Evolutionary conservation across 305 asterid genomes (phyloP), one percentile per base, ranked within the genome.

Genomic region (Rubia tinctorum): DNA sequence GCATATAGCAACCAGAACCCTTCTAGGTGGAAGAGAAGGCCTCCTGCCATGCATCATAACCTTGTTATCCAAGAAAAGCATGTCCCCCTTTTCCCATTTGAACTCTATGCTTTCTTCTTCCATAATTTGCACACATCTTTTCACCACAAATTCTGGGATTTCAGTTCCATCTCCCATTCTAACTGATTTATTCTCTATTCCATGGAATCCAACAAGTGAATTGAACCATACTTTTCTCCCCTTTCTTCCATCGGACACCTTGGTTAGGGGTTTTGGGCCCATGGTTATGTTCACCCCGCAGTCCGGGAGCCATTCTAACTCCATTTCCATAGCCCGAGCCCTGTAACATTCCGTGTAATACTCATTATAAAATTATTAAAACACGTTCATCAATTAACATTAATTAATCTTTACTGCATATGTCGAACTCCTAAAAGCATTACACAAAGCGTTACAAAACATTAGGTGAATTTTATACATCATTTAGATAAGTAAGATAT

Each of bases 21-120:
- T 91, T 73, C 97, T 84, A 11, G 97, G 97, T 69, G 97, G 86
- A 80, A 88, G 92, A 44, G 94, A 76, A 61, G 94, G 89, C 78
- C 96, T 88, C 69, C 96, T 84, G 0, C 91, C 96, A 88, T 89
- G 97, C 75, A 91, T 90, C 43, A 84, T 44, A 65, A 94, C 92
- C 63, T 76, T 77, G 53, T 91, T 89, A 74, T 89, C 97, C 75
- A 89, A 73, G 79, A 91, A 88, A 53, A 91, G 84, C 18, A 88
- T 88, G 79, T 89, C 96, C 1, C 92, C 91, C 77, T 87, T 88
- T 44, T 88, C 78, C 96, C 96, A 91, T 73, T 81, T 89, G 89
- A 89, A 91, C 42, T 91, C 95, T 25, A 91, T 89, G 80, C 95
- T 91, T 73, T 91, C 97, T 73, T 91, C 97, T 73, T 91, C 96